Evolutionary conservation across 176 grass and related monocot genomes (phyloP).

Genomic region (Ensete glaucum): DNA sequence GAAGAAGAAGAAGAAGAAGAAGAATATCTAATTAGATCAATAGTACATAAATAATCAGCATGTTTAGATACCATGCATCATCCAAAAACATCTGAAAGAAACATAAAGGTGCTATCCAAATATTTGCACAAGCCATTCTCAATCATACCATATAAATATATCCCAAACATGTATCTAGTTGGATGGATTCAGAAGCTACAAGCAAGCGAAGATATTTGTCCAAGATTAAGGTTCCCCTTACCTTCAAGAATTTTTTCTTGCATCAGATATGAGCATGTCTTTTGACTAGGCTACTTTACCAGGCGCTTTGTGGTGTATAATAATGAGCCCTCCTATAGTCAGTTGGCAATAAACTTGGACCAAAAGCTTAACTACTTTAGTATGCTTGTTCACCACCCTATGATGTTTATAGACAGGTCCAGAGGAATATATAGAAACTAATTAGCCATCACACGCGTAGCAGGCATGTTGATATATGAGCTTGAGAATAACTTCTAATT

Average conservation of each 20-base stretch:
- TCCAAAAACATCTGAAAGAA: background rate
- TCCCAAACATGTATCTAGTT: background rate
- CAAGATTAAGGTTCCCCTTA: background rate
- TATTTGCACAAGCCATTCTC: background rate
- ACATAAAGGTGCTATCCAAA: background rate
- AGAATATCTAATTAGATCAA: background rate
- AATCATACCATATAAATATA: background rate
- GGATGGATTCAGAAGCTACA: background rate
- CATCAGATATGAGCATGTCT: background rate
- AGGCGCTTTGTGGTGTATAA: background rate
- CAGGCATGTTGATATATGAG: too few species aligned
- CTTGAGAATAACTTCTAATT: too few species aligned
- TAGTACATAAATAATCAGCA: constrained; percentile 12
- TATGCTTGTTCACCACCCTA: background rate
- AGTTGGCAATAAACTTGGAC: background rate
- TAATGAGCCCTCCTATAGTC: background rate
- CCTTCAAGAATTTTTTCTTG: background rate
- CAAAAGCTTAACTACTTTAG: background rate
- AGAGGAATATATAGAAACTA: background rate
- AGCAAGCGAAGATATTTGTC: background rate
- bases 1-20: background rate
- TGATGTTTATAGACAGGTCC: background rate
- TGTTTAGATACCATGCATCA: background rate
- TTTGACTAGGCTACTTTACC: background rate
- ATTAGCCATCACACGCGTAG: background rate